phyloP scores from a whole-genome alignment of 257 asterid species.

The Gentiana straminea region DNA sequence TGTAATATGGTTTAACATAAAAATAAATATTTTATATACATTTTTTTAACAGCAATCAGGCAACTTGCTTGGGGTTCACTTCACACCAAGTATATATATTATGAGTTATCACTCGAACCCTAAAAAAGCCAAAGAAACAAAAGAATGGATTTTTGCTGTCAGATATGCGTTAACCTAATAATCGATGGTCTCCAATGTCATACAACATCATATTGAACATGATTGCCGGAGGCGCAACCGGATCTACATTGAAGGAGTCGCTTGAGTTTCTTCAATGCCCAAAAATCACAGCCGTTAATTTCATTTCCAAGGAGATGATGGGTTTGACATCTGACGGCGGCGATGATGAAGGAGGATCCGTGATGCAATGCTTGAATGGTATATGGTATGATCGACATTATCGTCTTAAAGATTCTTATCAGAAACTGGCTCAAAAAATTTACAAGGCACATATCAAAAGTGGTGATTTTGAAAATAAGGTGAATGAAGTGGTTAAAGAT shows the following conservation, averaged over 20 bases:
- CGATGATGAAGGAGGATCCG: too few relatives aligned
- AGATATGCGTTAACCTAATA: too few relatives aligned
- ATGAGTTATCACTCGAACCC: too few relatives aligned
- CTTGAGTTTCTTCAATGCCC: neutral
- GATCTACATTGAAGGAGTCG: neutral
- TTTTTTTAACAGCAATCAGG: too few relatives aligned
- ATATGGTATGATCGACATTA: neutral
- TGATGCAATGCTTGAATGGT: neutral
- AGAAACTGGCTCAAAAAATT: neutral
- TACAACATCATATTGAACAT: neutral
- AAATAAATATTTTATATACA: too few relatives aligned
- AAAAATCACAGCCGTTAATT: neutral
- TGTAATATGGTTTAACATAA: too few relatives aligned
- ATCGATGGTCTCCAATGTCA: neutral
- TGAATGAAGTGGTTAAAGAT: constrained; percentile 3
- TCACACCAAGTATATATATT: too few relatives aligned
- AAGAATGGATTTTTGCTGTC: too few relatives aligned
- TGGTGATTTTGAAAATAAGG: neutral
- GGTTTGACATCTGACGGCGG: neutral
- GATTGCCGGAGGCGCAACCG: neutral
- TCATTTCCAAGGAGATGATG: neutral
- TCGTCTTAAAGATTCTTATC: neutral
- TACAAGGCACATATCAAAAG: neutral
- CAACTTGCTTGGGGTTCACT: too few relatives aligned
- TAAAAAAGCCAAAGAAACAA: too few relatives aligned